Conservation (phyloP, 306 rosid species). For the Cicer cuneatum region DNA sequence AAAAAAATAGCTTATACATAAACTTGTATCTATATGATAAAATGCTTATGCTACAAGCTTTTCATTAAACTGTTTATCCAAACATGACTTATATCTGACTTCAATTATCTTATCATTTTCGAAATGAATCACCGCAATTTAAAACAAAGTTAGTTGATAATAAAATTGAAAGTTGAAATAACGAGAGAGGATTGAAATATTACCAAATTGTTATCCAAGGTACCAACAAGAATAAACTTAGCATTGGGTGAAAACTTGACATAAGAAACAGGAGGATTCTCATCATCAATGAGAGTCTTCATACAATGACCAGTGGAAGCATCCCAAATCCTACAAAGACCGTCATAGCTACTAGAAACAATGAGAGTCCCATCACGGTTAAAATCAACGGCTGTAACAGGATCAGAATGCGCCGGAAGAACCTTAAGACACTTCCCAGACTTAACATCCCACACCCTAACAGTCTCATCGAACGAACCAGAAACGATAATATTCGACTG, state of each 20-base stretch:
- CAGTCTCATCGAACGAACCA: slow-evolving; percentile 96
- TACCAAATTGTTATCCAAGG: slow-evolving; percentile 88
- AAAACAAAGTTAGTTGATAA: background rate
- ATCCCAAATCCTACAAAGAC: slow-evolving; percentile 86
- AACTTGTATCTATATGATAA: too few relatives aligned
- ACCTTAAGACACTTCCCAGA: slow-evolving; percentile 88
- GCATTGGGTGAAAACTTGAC: slow-evolving; percentile 93
- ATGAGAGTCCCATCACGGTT: slow-evolving; percentile 83
- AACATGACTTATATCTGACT: background rate
- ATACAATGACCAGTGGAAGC: slow-evolving; percentile 93
- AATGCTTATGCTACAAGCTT: too few relatives aligned
- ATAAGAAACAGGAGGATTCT: slow-evolving; percentile 92
- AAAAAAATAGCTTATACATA: too few relatives aligned
- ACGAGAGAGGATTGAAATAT: background rate
- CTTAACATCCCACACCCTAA: slow-evolving; percentile 93
- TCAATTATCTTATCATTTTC: background rate
- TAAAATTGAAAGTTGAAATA: background rate
- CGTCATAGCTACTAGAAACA: slow-evolving; percentile 99
- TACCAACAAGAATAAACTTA: slow-evolving; percentile 90
- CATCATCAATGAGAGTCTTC: slow-evolving; percentile 92
- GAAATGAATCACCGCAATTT: background rate
- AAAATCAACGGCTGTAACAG: slow-evolving; percentile 93
- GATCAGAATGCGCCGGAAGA: slow-evolving; percentile 93
- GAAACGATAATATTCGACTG: slow-evolving; percentile 89
- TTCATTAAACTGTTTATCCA: too few relatives aligned